phyloP scores from a whole-genome alignment of 148 eudicot species.

The Spergularia bocconei region DNA sequence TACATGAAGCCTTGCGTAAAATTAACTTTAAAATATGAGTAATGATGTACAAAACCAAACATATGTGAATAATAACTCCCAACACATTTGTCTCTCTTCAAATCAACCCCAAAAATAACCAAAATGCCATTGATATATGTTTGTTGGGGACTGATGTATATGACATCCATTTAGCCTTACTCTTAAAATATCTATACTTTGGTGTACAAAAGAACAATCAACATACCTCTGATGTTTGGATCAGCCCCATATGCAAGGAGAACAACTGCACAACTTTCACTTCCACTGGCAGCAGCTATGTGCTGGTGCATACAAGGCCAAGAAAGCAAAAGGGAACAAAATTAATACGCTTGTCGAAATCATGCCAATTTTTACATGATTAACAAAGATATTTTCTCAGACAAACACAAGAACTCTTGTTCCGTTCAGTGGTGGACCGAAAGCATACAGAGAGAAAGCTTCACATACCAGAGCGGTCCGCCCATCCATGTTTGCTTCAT shows the following conservation, averaged over 20 bases:
- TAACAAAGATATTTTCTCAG: background rate
- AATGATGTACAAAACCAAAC: too few species aligned
- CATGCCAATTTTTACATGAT: background rate
- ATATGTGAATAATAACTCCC: too few species aligned
- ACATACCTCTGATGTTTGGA: conserved; percentile 72
- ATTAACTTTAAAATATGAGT: too few species aligned
- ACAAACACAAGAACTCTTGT: background rate
- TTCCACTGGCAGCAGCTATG: conserved; percentile 68
- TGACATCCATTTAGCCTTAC: too few species aligned
- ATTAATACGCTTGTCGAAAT: background rate
- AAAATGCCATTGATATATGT: too few species aligned
- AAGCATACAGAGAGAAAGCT: background rate
- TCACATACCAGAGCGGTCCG: conserved; percentile 58
- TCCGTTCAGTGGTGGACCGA: too few species aligned
- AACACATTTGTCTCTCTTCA: too few species aligned
- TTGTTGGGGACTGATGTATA: too few species aligned
- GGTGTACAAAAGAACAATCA: background rate
- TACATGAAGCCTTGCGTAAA: too few species aligned
- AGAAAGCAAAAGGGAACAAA: background rate
- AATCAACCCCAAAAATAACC: too few species aligned
- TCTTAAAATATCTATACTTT: background rate
- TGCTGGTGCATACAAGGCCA: conserved; percentile 44
- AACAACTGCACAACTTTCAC: conserved; percentile 48
- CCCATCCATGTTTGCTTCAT: conserved; percentile 55
- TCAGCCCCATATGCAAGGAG: conserved; percentile 77